Conservation (phyloP, 2,329 filamentous ascomycete species). For the Shiraia bambusicola region DNA sequence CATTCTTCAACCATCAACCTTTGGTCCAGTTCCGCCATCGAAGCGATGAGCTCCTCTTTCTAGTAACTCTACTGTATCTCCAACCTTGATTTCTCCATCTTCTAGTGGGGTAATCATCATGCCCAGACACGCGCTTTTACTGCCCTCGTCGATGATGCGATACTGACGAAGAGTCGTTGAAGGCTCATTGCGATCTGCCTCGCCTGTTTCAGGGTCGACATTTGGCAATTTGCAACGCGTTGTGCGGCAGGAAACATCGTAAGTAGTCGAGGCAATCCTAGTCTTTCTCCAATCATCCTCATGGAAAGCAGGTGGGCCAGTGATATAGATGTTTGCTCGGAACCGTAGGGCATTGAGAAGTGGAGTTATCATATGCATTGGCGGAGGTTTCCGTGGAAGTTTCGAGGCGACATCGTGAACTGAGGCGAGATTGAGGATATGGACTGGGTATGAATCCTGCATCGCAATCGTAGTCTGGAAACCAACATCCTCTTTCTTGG, state of each 20-base stretch:
- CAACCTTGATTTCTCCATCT: conserved; percentile 33
- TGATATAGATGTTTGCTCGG: conserved; percentile 71
- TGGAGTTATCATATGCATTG: conserved; percentile 41
- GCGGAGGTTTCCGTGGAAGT: conserved; percentile 51
- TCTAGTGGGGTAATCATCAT: conserved; percentile 64
- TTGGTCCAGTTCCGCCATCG: conserved; percentile 12
- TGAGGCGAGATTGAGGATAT: conserved; percentile 66
- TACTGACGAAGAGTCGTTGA: conserved; percentile 60
- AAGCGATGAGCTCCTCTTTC: conserved; percentile 39
- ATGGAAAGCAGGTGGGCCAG: conserved; percentile 63
- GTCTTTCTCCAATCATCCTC: conserved; percentile 71
- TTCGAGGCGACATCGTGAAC: conserved; percentile 61
- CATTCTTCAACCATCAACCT: conserved; percentile 10
- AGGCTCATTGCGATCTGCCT: conserved; percentile 58
- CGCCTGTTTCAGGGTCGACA: conserved; percentile 63
- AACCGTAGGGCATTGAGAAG: conserved; percentile 65
- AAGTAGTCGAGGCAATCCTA: conserved; percentile 45
- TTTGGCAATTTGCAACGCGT: conserved; percentile 72
- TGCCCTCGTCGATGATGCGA: conserved; percentile 62
- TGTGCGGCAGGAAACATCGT: conserved; percentile 63
- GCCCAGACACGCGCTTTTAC: conserved; percentile 61
- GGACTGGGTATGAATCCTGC: conserved; percentile 71
- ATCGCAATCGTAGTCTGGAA: conserved; percentile 68
- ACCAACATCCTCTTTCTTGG: conserved; percentile 58
- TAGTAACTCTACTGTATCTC: conserved; percentile 37